phyloP scores from a whole-genome alignment of 2,329 filamentous ascomycete genomes.

The Alternaria hordeiaustralica region DNA sequence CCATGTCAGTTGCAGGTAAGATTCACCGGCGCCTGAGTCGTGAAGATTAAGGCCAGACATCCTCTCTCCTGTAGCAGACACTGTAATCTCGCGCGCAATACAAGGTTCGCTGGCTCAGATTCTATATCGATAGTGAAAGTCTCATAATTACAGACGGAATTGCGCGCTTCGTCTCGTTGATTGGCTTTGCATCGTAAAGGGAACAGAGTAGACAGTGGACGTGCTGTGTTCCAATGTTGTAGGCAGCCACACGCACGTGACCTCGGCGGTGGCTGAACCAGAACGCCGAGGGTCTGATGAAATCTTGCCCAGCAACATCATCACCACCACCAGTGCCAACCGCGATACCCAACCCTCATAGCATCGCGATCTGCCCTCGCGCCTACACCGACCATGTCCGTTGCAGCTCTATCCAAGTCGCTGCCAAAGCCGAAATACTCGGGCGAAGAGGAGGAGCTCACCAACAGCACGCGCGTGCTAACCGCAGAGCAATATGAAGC shows the following conservation, averaged over 20 bases:
- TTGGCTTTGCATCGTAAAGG: not conserved
- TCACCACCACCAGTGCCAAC: constrained; percentile 4
- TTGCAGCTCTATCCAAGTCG: constrained; percentile 73
- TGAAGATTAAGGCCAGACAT: not conserved
- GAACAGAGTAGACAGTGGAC: not conserved
- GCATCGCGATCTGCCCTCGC: not conserved
- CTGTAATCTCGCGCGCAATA: not conserved
- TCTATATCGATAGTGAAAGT: not conserved
- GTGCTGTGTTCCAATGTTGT: not conserved
- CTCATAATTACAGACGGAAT: not conserved
- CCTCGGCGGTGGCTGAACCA: constrained; percentile 12
- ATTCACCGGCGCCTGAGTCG: not conserved
- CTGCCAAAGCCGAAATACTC: constrained; percentile 91
- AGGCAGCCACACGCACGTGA: constrained; percentile 9
- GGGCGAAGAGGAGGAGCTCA: constrained; percentile 84
- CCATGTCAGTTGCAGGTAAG: not conserved
- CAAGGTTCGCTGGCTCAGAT: not conserved
- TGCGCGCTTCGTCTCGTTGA: not conserved
- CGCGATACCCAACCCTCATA: not conserved
- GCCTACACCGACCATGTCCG: constrained; percentile 37
- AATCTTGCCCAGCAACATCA: constrained; percentile 10
- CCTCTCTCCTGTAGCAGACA: not conserved
- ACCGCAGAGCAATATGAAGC: constrained; percentile 81
- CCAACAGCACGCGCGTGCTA: constrained; percentile 82
- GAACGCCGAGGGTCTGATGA: constrained; percentile 6